Evolutionary conservation across 169 alveolate species (phyloP).

Genomic region (Plasmodium fragile): DNA sequence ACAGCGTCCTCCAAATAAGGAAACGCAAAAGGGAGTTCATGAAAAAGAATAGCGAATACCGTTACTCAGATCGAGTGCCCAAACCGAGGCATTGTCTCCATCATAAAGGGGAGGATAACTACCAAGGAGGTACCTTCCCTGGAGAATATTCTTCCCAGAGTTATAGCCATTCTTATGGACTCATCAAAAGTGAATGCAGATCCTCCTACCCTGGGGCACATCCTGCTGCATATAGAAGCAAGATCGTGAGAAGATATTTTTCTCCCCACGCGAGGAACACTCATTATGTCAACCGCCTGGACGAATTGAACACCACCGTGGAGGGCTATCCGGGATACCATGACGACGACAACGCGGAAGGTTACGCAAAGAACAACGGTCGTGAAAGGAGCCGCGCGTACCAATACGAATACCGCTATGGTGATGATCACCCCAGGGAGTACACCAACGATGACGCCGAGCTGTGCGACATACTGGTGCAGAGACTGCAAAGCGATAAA

Average conservation of each 20-base stretch:
- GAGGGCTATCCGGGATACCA: neutral
- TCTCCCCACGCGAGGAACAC: neutral
- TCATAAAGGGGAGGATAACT: neutral
- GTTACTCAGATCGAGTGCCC: neutral
- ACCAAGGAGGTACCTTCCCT: neutral
- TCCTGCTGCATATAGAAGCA: neutral
- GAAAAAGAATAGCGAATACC: neutral
- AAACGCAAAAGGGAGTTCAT: conserved; percentile 26
- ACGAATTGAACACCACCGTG: conserved; percentile 2
- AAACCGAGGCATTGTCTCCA: conserved; percentile 2
- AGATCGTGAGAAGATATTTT: neutral
- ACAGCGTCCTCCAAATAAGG: conserved; percentile 32
- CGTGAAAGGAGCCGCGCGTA: neutral
- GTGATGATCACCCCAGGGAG: neutral
- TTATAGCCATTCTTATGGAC: neutral
- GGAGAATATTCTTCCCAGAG: neutral
- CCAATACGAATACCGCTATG: neutral
- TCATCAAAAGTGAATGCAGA: neutral
- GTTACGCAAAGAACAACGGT: neutral
- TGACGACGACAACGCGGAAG: neutral
- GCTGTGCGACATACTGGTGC: neutral
- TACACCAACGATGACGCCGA: neutral
- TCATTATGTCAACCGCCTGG: neutral
- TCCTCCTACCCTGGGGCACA: neutral
- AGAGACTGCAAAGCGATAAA: conserved; percentile 11